These are phyloP conservation scores for Triticum timopheevii DNA, from an alignment of 176 grass and related monocot genomes.

Conservation along the genomic window DNA sequence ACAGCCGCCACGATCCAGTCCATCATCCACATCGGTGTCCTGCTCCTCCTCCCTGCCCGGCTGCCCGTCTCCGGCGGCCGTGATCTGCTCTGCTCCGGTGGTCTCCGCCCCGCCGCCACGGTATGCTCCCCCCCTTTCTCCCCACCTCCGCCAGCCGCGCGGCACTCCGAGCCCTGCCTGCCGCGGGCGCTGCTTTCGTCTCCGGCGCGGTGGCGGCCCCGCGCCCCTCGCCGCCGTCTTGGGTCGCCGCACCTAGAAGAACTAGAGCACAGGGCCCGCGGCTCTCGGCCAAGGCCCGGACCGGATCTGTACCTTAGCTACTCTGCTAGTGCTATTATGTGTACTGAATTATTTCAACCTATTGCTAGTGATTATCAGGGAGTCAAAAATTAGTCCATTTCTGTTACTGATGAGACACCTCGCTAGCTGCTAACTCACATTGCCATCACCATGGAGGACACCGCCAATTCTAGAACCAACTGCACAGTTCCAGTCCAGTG, in stretches of 20 bases:
- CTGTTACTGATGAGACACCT: too few relatives aligned
- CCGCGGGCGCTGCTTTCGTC: too few relatives aligned
- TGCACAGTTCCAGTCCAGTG: too few relatives aligned
- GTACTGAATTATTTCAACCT: fast-evolving
- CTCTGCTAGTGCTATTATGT: neutral
- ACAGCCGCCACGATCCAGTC: too few relatives aligned
- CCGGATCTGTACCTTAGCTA: neutral
- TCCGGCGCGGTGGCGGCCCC: neutral
- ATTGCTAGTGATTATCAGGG: neutral
- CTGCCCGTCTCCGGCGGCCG: neutral
- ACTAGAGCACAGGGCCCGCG: too few relatives aligned
- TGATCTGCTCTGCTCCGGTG: neutral
- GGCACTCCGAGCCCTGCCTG: fast-evolving
- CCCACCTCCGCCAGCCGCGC: neutral
- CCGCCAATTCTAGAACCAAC: neutral
- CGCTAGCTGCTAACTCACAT: neutral
- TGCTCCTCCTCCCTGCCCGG: neutral
- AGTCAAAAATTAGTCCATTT: neutral
- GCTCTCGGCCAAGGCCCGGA: neutral
- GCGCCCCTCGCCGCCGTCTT: neutral
- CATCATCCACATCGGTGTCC: neutral
- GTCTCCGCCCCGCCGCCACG: neutral
- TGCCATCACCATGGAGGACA: neutral
- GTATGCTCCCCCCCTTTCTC: neutral
- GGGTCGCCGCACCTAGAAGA: neutral